Percentiles rank a stretch among this genome's conserved stretches.
Evolutionary conservation across 768 basidiomycete species (phyloP).

Genomic region (Mycena vitilis): DNA sequence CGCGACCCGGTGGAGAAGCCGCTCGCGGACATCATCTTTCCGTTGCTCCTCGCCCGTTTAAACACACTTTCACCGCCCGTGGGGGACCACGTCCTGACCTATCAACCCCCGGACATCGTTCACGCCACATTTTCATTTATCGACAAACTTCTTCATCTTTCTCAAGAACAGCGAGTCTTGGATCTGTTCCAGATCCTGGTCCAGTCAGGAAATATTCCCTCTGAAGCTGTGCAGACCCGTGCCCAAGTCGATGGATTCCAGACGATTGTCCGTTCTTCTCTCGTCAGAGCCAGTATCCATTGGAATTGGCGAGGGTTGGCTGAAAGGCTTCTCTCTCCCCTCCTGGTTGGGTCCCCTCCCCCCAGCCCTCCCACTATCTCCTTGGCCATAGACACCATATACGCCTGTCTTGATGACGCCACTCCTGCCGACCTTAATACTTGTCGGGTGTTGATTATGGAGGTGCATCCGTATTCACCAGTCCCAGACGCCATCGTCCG

Average conservation of each 20-base stretch:
- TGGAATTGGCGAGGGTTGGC: slow-evolving; percentile 66
- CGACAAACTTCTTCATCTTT: slow-evolving; percentile 53
- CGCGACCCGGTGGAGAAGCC: slow-evolving; percentile 36
- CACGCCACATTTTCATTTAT: slow-evolving; percentile 56
- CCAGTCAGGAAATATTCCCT: slow-evolving; percentile 56
- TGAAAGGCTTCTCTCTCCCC: slow-evolving; percentile 48
- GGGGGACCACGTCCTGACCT: slow-evolving; percentile 46
- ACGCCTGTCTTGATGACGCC: slow-evolving; percentile 53
- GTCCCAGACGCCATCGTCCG: slow-evolving; percentile 59
- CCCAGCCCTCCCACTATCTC: slow-evolving; percentile 43
- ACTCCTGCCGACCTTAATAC: slow-evolving; percentile 49
- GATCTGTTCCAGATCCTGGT: slow-evolving; percentile 63
- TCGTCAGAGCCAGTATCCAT: slow-evolving; percentile 64
- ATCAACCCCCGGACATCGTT: slow-evolving; percentile 52
- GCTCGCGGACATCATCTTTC: slow-evolving; percentile 43
- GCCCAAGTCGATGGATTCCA: slow-evolving; percentile 54
- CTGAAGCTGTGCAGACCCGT: slow-evolving; percentile 55
- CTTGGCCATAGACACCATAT: slow-evolving; percentile 58
- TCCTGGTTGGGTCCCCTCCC: slow-evolving; percentile 36
- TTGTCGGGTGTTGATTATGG: slow-evolving; percentile 56
- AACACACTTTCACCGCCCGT: slow-evolving; percentile 40
- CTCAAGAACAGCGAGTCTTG: slow-evolving; percentile 52
- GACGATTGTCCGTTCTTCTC: slow-evolving; percentile 59
- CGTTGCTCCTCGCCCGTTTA: slow-evolving; percentile 46
- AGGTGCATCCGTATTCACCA: slow-evolving; percentile 47